Base-by-base conservation (phyloP, 106 monocot genomes). In the Allium cepa region DNA sequence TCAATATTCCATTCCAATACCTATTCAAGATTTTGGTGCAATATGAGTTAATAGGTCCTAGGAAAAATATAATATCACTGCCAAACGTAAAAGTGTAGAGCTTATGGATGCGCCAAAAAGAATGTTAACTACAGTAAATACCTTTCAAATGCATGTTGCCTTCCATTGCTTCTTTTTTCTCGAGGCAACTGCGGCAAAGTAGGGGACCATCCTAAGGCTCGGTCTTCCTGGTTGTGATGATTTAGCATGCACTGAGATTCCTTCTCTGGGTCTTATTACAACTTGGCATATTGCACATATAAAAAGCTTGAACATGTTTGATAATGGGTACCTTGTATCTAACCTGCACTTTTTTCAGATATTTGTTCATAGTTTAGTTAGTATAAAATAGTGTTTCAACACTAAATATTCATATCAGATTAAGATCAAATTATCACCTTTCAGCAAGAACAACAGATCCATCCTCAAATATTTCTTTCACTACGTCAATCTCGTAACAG, bases 391-490 rank as follows among this genome's bases (percentile, higher is more conserved):
- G 1, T 0, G 22, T 22, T 22, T 22, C 22, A 1, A 22, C 22
- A 0, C 22, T 1, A 22, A 22, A 22, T 22, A 22, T 22, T 22
- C 22, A 22, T 22, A 22, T 22, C 0, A 22, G 22, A 22, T 22
- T 22, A 22, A 22, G 22, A 22, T 22, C 1, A 22, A 22, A 22
- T 22, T 22, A 22, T 22, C 22, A 93, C 93, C 93, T 83, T 67
- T 75, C 58, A 55, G 86, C 74, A 68, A 93, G 83, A 17, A 75
- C 8, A 11, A 86, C 79, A 67, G 88, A 93, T 68, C 85, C 93
- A 62, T 93, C 83, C 69, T 93, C 93, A 77, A 83, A 93, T 59
- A 93, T 72, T 79, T 93, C 93, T 70, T 89, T 86, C 46, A 89
- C 83, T 9, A 74, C 62, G 68, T 81, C 86, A 9, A 71, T 70